Conservation (phyloP, 306 rosid species). For the Vachellia pachyceras region DNA sequence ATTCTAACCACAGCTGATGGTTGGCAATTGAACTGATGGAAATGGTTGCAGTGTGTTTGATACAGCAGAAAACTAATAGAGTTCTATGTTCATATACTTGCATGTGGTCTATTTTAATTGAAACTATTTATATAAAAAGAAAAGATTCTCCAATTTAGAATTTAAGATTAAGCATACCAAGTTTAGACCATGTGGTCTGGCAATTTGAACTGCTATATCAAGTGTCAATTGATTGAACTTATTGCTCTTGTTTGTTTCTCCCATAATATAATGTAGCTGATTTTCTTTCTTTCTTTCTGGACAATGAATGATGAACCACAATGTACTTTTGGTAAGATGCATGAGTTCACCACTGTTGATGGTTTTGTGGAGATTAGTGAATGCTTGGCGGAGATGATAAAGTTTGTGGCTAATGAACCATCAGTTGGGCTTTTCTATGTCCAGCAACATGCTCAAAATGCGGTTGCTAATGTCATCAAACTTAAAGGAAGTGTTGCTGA, state of each 20-base stretch:
- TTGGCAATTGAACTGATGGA: not conserved
- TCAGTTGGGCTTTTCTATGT: constrained; percentile 85
- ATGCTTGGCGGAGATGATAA: constrained; percentile 82
- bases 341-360: constrained; percentile 79
- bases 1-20: not conserved
- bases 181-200: not conserved
- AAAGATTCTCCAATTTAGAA: not conserved
- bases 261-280: constrained; percentile 31
- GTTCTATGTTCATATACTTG: not conserved
- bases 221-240: constrained; percentile 19
- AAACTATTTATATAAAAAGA: not conserved
- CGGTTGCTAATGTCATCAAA: constrained; percentile 70
- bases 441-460: constrained; percentile 85
- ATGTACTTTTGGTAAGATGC: constrained; percentile 69
- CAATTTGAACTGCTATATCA: not conserved
- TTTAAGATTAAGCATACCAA: not conserved
- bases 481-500: constrained; percentile 54
- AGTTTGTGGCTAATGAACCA: constrained; percentile 83
- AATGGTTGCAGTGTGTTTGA: not conserved
- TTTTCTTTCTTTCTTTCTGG: constrained; percentile 40
- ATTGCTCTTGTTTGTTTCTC: constrained; percentile 16
- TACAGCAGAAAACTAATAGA: too few species aligned
- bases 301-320: constrained; percentile 62
- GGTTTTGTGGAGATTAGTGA: constrained; percentile 88
- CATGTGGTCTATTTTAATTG: not conserved